phyloP scores from a whole-genome alignment of 495 filamentous ascomycete species.

The Usnea hakonensis region DNA sequence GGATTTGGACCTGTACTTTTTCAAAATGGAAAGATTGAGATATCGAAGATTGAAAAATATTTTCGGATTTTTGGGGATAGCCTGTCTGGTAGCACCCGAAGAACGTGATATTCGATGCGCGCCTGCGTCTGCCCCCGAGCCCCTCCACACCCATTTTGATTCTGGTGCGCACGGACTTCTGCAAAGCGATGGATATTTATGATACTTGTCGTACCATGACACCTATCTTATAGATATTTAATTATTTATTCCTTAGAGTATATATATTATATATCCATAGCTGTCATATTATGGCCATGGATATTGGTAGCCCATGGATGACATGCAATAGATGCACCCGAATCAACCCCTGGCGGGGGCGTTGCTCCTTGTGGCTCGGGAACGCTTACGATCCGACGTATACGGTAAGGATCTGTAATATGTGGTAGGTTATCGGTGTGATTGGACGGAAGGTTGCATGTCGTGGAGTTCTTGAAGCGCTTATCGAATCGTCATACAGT shows the following conservation, averaged over 20 bases:
- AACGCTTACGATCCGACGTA: not conserved
- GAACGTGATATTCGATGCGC: not conserved
- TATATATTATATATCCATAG: too few relatives aligned
- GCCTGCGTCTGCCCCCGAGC: not conserved
- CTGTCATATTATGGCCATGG: too few relatives aligned
- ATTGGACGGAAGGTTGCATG: not conserved
- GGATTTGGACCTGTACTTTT: not conserved
- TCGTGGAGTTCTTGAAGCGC: not conserved
- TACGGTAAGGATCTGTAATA: not conserved
- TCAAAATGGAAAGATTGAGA: not conserved
- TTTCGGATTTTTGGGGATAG: not conserved
- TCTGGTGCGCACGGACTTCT: not conserved
- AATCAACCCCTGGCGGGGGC: not conserved
- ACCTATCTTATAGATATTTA: too few relatives aligned
- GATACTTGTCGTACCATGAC: too few relatives aligned
- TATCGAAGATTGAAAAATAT: not conserved
- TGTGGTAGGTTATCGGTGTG: not conserved
- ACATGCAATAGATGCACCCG: too few relatives aligned
- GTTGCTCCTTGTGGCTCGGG: not conserved
- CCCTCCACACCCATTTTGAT: not conserved
- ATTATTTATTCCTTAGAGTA: too few relatives aligned
- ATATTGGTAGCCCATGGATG: too few relatives aligned
- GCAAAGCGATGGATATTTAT: too few relatives aligned
- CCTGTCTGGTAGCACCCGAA: not conserved
- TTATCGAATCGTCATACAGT: too few relatives aligned